phyloP scores from a whole-genome alignment of 1,284 basidiomycete species.

The Schizophyllum commune region DNA sequence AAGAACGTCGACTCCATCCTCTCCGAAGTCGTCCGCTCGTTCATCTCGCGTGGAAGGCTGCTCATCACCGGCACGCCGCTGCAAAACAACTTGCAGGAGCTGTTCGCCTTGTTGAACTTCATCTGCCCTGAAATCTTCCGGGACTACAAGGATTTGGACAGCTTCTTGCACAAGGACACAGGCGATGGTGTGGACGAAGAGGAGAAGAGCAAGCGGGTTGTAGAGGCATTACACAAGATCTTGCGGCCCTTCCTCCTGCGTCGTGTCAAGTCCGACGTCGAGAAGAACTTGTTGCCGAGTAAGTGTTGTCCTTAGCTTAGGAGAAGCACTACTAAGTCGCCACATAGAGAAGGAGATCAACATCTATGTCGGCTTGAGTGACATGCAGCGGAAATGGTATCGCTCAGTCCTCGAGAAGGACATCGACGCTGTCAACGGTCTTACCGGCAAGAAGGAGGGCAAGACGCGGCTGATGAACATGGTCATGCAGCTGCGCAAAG shows the following conservation, averaged over 20 bases:
- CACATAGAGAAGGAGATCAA: conserved; percentile 93
- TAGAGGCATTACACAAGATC: conserved; percentile 97
- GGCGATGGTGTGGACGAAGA: conserved; percentile 70
- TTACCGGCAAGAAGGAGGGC: conserved; percentile 96
- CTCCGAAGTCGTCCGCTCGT: conserved; percentile 90
- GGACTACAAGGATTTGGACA: conserved; percentile 68
- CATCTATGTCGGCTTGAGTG: conserved; percentile 94
- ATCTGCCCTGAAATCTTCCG: conserved; percentile 83
- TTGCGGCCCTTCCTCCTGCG: conserved; percentile 91
- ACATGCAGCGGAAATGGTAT: conserved; percentile 99
- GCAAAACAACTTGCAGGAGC: conserved; percentile 96
- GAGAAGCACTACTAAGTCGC: conserved; percentile 7
- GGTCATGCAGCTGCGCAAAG: conserved; percentile 95
- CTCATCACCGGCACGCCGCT: conserved; percentile 97
- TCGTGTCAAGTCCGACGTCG: conserved; percentile 95
- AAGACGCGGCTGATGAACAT: conserved; percentile 98
- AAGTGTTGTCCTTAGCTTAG: conserved; percentile 18
- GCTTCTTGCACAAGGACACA: conserved; percentile 78
- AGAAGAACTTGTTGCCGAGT: conserved; percentile 93
- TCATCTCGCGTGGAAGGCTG: conserved; percentile 82
- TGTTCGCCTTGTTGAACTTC: conserved; percentile 95
- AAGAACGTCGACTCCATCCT: conserved; percentile 98
- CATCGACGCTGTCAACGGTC: conserved; percentile 95
- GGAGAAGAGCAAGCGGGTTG: conserved; percentile 85
- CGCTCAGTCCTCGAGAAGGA: conserved; percentile 95